Conservation (phyloP, 176 grass and related monocot genomes). For the Avena sativa region DNA sequence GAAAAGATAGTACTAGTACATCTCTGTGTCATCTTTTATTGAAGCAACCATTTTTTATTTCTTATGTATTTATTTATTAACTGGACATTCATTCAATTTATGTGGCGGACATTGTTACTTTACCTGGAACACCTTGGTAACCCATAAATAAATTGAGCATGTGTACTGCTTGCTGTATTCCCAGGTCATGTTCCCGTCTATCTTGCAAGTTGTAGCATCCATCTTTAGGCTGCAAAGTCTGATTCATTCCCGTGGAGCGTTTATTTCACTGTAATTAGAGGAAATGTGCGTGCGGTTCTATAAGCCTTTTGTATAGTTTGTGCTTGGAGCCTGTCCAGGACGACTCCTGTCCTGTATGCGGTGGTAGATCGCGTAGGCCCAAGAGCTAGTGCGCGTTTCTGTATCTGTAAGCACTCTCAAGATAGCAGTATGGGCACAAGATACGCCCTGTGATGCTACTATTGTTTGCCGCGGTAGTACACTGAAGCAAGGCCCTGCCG, state of each 20-base stretch:
- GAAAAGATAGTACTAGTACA: background rate
- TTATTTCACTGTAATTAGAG: background rate
- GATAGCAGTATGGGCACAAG: background rate
- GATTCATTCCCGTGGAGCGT: background rate
- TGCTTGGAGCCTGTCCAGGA: too few relatives aligned
- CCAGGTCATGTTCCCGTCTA: background rate
- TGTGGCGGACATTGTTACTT: constrained; percentile 13
- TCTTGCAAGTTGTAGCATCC: background rate
- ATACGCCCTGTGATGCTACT: background rate
- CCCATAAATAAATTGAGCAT: constrained; percentile 5
- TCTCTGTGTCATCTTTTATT: background rate
- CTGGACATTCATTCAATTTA: constrained; percentile 32
- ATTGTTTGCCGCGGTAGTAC: background rate
- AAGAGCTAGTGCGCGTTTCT: background rate
- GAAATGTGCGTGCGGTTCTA: background rate
- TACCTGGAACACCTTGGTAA: background rate
- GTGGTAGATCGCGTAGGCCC: background rate
- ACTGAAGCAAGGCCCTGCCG: too few relatives aligned
- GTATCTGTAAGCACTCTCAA: background rate
- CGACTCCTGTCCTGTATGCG: background rate
- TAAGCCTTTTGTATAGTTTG: background rate
- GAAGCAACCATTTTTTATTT: constrained; percentile 24
- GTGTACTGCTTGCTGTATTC: background rate
- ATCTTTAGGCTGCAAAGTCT: background rate
- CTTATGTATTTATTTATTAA: constrained; percentile 36